Percentiles rank a stretch among this genome's conserved stretches.
Evolutionary conservation across 148 eudicot species (phyloP).

Genomic region (Bassia scoparia): DNA sequence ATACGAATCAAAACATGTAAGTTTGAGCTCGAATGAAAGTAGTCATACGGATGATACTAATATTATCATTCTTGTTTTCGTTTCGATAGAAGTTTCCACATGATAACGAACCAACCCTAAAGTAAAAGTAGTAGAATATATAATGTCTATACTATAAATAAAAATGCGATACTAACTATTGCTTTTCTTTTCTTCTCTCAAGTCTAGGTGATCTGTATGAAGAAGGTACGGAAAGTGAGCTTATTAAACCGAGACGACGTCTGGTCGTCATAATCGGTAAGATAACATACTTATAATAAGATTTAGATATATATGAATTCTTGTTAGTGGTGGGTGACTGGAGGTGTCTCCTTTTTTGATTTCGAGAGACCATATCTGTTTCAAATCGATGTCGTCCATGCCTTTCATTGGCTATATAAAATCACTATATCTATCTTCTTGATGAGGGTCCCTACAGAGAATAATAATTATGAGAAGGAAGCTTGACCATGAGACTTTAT

Average conservation of each 20-base stretch:
- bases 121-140: too few relatives aligned
- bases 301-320: too few relatives aligned
- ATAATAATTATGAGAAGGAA: constrained; percentile 62
- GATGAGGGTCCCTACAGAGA: constrained; percentile 49
- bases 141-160: too few relatives aligned
- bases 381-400: constrained; percentile 30
- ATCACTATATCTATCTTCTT: constrained; percentile 42
- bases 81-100: background rate
- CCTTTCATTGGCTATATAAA: constrained; percentile 44
- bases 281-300: background rate
- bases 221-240: constrained; percentile 17
- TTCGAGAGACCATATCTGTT: constrained; percentile 56
- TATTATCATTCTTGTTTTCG: too few relatives aligned
- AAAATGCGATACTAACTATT: constrained; percentile 6
- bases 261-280: constrained; percentile 39
- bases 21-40: too few relatives aligned
- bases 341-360: constrained; percentile 39
- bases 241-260: constrained; percentile 35
- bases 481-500: constrained; percentile 39
- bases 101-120: too few relatives aligned
- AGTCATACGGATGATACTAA: too few relatives aligned
- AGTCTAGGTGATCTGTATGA: constrained; percentile 1
- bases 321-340: constrained; percentile 37
- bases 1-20: too few relatives aligned
- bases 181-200: background rate